Percentiles rank a stretch among this genome's conserved stretches.
Evolutionary conservation across 768 basidiomycete genomes (phyloP).

Genomic region (Astraeus odoratus): DNA sequence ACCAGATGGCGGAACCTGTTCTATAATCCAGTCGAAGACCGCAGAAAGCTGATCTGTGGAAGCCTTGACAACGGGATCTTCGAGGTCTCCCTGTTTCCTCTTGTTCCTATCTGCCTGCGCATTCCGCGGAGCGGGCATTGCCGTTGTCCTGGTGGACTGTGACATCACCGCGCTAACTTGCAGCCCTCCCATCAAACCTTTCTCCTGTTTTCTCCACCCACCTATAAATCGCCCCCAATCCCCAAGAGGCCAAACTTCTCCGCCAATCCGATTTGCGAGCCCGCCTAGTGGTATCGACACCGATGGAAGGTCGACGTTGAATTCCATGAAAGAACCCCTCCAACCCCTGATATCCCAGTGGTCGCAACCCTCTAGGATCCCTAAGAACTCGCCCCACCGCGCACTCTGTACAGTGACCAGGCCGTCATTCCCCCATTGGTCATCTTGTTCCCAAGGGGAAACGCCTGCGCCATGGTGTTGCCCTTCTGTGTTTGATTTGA

Average conservation of each 20-base stretch:
- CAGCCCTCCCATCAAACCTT: constrained; percentile 30
- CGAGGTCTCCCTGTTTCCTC: constrained; percentile 25
- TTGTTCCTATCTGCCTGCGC: constrained; percentile 11
- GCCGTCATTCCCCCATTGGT: constrained; percentile 83
- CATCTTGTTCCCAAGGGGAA: constrained; percentile 44
- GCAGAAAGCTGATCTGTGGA: constrained; percentile 68
- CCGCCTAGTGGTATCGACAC: constrained; percentile 34
- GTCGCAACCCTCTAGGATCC: constrained; percentile 82
- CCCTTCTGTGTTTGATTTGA: constrained; percentile 24
- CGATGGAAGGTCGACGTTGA: constrained; percentile 53
- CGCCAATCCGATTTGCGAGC: constrained; percentile 24
- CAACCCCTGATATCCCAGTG: constrained; percentile 96
- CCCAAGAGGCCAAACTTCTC: constrained; percentile 37
- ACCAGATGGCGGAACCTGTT: constrained; percentile 47
- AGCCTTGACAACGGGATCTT: constrained; percentile 53
- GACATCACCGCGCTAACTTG: constrained; percentile 20
- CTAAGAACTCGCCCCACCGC: constrained; percentile 94
- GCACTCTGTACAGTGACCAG: constrained; percentile 89
- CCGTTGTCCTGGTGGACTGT: neutral
- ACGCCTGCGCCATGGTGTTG: constrained; percentile 10
- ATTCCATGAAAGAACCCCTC: constrained; percentile 54
- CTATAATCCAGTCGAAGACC: constrained; percentile 75
- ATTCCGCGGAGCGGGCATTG: constrained; percentile 4
- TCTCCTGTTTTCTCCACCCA: constrained; percentile 55
- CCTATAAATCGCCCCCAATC: constrained; percentile 61